Evolutionary conservation across 257 asterid species (phyloP).

Genomic region (Sherardia arvensis): DNA sequence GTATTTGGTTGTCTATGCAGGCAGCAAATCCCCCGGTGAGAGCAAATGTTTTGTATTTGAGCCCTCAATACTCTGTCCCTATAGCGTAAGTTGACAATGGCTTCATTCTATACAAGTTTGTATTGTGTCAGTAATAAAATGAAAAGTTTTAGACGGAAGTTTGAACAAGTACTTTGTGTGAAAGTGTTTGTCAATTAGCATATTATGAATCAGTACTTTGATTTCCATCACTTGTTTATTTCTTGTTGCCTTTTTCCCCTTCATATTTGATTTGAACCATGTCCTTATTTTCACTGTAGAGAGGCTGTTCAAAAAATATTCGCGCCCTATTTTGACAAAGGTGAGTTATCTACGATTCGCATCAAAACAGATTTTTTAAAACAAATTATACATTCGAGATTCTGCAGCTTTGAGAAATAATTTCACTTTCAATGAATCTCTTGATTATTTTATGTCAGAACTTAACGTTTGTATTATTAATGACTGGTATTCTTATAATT

Average conservation of each 20-base stretch:
- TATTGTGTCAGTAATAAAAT: neutral
- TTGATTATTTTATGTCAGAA: neutral
- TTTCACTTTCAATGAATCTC: neutral
- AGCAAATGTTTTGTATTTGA: conserved; percentile 73
- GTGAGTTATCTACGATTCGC: conserved; percentile 31
- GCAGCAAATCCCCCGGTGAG: conserved; percentile 86
- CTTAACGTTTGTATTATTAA: neutral
- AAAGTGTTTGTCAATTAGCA: neutral
- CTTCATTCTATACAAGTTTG: conserved; percentile 1
- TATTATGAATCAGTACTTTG: neutral
- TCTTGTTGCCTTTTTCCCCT: neutral
- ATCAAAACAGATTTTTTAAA: neutral
- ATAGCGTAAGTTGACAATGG: conserved; percentile 52
- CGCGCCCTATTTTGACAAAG: conserved; percentile 57
- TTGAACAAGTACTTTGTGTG: neutral
- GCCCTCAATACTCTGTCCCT: conserved; percentile 55
- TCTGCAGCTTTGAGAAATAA: neutral
- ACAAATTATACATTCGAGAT: neutral
- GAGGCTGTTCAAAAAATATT: conserved; percentile 55
- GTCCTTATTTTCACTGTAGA: conserved; percentile 38
- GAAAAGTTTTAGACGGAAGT: neutral
- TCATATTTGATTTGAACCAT: neutral
- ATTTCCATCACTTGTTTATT: neutral
- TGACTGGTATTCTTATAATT: conserved; percentile 26
- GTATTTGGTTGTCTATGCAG: conserved; percentile 27